Conservation (phyloP, 2,329 filamentous ascomycete species). For the Fusarium pilosicola region DNA sequence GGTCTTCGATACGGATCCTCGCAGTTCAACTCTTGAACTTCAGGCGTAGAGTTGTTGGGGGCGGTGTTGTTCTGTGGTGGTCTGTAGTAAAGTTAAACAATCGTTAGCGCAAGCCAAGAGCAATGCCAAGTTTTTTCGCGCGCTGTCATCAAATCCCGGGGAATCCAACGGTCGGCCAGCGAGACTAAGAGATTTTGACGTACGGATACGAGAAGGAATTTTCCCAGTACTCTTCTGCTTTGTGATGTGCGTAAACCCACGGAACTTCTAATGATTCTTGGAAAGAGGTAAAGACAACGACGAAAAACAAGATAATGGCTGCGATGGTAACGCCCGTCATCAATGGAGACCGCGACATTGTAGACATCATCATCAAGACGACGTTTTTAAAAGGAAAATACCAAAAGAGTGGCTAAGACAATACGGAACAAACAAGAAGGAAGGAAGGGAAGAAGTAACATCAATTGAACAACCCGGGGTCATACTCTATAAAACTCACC, state of each 20-base stretch:
- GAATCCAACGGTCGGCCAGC: background rate
- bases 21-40: constrained; percentile 13
- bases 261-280: constrained; percentile 26
- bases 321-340: constrained; percentile 19
- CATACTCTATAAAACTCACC: constrained; percentile 7
- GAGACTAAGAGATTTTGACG: background rate
- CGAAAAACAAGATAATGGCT: constrained; percentile 29
- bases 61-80: background rate
- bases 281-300: constrained; percentile 24
- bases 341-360: constrained; percentile 25
- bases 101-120: constrained; percentile 17
- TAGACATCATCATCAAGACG: constrained; percentile 25
- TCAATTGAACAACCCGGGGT: background rate
- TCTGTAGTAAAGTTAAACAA: constrained; percentile 5
- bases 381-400: background rate
- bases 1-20: constrained; percentile 58
- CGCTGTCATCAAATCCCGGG: background rate
- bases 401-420: background rate
- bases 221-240: constrained; percentile 22
- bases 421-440: background rate
- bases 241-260: constrained; percentile 23
- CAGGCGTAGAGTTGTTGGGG: background rate
- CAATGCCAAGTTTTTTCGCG: constrained; percentile 18
- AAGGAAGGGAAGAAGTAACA: background rate
- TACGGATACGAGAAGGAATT: constrained; percentile 23